Percentiles rank a stretch among this genome's conserved stretches.
Conservation (phyloP, 441 rosid species). For the Omphalea diandra region DNA sequence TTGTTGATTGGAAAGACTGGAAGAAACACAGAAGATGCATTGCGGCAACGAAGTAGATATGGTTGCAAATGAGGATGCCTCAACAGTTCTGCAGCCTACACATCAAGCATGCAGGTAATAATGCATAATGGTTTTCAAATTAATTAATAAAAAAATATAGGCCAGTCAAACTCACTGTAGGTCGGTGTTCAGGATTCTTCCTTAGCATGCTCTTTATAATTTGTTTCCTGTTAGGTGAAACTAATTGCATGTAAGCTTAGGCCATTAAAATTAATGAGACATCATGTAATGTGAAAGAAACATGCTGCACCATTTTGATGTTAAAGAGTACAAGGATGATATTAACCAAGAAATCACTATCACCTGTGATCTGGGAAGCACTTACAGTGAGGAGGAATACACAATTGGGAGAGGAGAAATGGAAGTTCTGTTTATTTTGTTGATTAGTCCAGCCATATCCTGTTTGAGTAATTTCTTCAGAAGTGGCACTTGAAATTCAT, state of each 20-base stretch:
- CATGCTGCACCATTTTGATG: not conserved
- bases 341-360: not conserved
- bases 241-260: constrained; percentile 10
- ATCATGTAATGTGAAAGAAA: not conserved
- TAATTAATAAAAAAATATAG: constrained; percentile 15
- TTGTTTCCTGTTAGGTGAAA: constrained; percentile 64
- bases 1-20: constrained; percentile 60
- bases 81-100: constrained; percentile 85
- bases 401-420: constrained; percentile 89
- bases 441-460: constrained; percentile 90
- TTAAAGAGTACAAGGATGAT: too few species aligned
- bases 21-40: constrained; percentile 69
- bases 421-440: constrained; percentile 82
- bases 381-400: constrained; percentile 85
- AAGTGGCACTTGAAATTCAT: constrained; percentile 16
- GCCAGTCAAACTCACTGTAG: constrained; percentile 60
- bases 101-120: constrained; percentile 20
- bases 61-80: constrained; percentile 84
- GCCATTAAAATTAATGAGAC: constrained; percentile 5
- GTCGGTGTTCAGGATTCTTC: constrained; percentile 92
- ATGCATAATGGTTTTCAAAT: constrained; percentile 5
- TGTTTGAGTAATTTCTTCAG: constrained; percentile 32
- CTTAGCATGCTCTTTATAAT: constrained; percentile 90
- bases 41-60: constrained; percentile 64
- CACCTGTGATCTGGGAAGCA: constrained; percentile 7